Percentiles rank a stretch among this genome's conserved stretches.
phyloP scores from a whole-genome alignment of 768 basidiomycete genomes.

The Lepiota brunneoincarnata region DNA sequence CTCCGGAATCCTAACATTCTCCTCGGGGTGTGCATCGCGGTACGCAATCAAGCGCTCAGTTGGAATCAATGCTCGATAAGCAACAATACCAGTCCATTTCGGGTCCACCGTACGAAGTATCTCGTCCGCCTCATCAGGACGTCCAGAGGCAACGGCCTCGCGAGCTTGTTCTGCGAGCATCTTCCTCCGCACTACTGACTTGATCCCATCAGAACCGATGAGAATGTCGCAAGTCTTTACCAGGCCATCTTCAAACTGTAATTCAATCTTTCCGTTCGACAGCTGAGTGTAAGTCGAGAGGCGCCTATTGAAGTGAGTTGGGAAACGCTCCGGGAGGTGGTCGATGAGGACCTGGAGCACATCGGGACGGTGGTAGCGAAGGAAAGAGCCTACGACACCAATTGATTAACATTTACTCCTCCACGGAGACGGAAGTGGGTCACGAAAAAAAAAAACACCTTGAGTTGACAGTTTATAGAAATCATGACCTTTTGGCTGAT shows the following conservation, averaged over 20 bases:
- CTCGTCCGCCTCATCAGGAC: constrained; percentile 12
- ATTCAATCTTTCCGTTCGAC: constrained; percentile 18
- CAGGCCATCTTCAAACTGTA: constrained; percentile 45
- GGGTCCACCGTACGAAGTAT: constrained; percentile 22
- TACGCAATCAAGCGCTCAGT: constrained; percentile 21
- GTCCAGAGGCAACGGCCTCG: constrained; percentile 12
- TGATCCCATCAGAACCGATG: constrained; percentile 37
- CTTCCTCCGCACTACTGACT: constrained; percentile 28
- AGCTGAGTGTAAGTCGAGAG: constrained; percentile 38
- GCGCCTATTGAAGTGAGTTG: constrained; percentile 37
- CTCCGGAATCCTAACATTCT: constrained; percentile 22
- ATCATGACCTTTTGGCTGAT: constrained; percentile 17
- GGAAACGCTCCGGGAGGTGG: constrained; percentile 33
- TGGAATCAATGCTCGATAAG: constrained; percentile 32
- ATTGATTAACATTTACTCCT: not conserved
- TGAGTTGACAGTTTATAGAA: constrained; percentile 20
- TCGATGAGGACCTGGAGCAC: constrained; percentile 46
- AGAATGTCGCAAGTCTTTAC: constrained; percentile 48
- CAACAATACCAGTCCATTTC: constrained; percentile 37
- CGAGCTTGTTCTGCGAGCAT: constrained; percentile 21
- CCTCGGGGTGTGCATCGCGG: constrained; percentile 21
- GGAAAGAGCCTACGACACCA: constrained; percentile 18
- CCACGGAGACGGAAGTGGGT: not conserved
- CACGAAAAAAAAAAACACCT: constrained; percentile 12
- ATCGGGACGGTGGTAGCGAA: constrained; percentile 46